Evolutionary conservation across 306 rosid species (phyloP), one percentile per base, ranked within the genome.

Genomic region (Malus asiatica): DNA sequence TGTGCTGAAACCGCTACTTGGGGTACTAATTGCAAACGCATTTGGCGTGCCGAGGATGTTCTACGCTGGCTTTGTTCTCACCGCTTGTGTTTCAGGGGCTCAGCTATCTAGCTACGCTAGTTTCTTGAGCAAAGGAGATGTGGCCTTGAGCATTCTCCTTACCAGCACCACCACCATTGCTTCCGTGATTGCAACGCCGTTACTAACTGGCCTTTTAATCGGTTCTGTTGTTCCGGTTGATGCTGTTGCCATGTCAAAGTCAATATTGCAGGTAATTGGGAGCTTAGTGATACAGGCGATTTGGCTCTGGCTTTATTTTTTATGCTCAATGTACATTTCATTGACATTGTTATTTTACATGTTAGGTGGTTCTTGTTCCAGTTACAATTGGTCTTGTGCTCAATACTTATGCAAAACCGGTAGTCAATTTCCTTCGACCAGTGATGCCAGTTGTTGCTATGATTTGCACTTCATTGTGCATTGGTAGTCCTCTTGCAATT

Each of bases 371-470:
- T 86, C 93, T 95, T 77, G 85, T 77, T 82, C 97, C 99, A 0
- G 83, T 95, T 48, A 75, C 97, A 22, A 81, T 95, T 32, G 99
- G 99, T 74, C 97, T 95, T 48, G 81, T 89, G 59, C 99, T 95
- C 60, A 95, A 92, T 77, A 89, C 97, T 67, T 95, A 92, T 61
- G 99, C 99, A 69, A 92, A 90, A 81, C 92, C 97, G 33, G 87
- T 87, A 48, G 99, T 90, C 78, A 83, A 86, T 70, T 64, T 90
- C 75, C 81, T 95, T 87, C 93, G 70, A 70, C 99, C 97, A 8
- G 83, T 90, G 84, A 95, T 95, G 99, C 99, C 99, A 6, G 84
- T 90, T 76, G 91, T 95, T 83, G 99, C 99, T 19, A 92, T 95
- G 92, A 78, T 92, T 74, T 95, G 99, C 81, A 95, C 99, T 77